Conservation (phyloP, 2,329 filamentous ascomycete genomes). For the Alternaria panax region DNA sequence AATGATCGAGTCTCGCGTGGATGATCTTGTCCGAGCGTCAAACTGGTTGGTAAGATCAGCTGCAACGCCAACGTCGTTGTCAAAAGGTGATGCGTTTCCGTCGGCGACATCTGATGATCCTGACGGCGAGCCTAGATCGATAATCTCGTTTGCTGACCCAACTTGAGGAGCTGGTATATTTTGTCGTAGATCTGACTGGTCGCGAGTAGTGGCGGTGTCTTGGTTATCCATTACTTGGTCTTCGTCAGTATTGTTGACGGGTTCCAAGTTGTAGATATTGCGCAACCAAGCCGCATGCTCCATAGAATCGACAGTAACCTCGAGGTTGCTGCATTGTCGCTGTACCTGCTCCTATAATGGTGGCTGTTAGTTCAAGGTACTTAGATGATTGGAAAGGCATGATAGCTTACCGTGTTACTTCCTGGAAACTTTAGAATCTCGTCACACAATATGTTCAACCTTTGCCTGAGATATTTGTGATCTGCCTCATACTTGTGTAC, state of each 20-base stretch:
- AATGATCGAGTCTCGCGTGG: constrained; percentile 6
- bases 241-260: constrained; percentile 9
- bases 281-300: constrained; percentile 59
- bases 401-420: constrained; percentile 47
- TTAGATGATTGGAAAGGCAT: neutral
- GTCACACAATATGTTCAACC: constrained; percentile 29
- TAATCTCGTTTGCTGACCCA: constrained; percentile 10
- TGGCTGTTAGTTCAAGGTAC: neutral
- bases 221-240: neutral
- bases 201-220: too few relatives aligned
- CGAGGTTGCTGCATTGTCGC: constrained; percentile 65
- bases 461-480: constrained; percentile 20
- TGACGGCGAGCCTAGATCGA: constrained; percentile 32
- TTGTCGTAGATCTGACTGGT: neutral
- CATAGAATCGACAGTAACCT: constrained; percentile 70
- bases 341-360: constrained; percentile 56
- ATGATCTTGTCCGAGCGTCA: neutral
- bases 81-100: neutral
- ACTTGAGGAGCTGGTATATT: neutral
- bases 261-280: constrained; percentile 26
- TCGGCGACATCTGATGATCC: constrained; percentile 11
- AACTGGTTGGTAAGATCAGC: neutral
- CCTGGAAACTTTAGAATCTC: constrained; percentile 55
- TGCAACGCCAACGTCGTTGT: neutral
- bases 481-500: constrained; percentile 21